phyloP scores from a whole-genome alignment of 1,284 basidiomycete genomes.

The Megacollybia platyphylla region DNA sequence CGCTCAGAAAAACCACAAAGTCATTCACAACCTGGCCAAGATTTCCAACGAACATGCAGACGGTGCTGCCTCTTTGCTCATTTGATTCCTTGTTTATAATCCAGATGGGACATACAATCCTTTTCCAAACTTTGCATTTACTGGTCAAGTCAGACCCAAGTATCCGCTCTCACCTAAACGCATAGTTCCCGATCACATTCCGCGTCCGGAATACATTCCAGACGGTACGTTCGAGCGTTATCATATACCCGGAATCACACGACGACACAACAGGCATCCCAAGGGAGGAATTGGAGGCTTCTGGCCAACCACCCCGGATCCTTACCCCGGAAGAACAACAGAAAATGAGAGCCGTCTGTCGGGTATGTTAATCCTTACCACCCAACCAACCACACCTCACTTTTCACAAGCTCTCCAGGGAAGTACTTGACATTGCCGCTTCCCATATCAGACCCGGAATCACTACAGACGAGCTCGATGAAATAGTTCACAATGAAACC shows the following conservation, averaged over 20 bases:
- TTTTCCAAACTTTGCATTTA: conserved; percentile 53
- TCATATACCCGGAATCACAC: conserved; percentile 7
- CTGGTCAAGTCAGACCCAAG: conserved; percentile 60
- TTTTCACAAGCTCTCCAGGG: conserved; percentile 60
- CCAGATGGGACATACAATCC: conserved; percentile 46
- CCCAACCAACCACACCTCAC: conserved; percentile 1
- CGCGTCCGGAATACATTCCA: conserved; percentile 69
- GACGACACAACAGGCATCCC: conserved; percentile 19
- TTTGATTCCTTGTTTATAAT: conserved; percentile 1
- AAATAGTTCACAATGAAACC: conserved; percentile 88
- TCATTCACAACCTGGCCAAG: conserved; percentile 45
- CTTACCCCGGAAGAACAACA: conserved; percentile 58
- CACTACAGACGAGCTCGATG: conserved; percentile 93
- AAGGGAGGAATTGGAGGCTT: conserved; percentile 38
- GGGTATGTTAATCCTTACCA: conserved; percentile 31
- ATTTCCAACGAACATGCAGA: neutral
- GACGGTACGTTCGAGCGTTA: conserved; percentile 37
- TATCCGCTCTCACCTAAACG: conserved; percentile 70
- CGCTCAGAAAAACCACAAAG: conserved; percentile 68
- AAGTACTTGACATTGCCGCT: conserved; percentile 87
- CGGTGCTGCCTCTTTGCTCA: neutral
- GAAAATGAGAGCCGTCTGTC: conserved; percentile 69
- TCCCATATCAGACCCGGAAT: conserved; percentile 79
- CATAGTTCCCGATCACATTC: conserved; percentile 60
- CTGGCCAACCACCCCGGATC: conserved; percentile 54